phyloP scores from a whole-genome alignment of 169 alveolate genomes.

The Plasmodium reichenowi region DNA sequence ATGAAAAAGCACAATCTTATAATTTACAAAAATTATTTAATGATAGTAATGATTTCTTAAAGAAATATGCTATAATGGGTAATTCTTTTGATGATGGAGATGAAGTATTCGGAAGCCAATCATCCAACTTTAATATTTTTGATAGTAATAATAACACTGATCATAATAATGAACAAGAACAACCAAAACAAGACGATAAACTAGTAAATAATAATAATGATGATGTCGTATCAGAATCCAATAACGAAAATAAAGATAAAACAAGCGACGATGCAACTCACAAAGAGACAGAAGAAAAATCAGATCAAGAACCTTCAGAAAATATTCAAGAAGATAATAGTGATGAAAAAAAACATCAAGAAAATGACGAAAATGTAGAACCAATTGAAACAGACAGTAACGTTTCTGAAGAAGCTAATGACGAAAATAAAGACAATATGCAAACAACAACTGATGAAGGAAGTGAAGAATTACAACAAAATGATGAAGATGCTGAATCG shows the following conservation, averaged over 20 bases:
- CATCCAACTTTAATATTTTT: conserved; percentile 38
- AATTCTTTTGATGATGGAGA: conserved; percentile 1
- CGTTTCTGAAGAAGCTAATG: background rate
- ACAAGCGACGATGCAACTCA: background rate
- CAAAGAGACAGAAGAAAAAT: background rate
- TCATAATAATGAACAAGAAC: background rate
- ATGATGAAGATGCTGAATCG: background rate
- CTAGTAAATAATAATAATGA: too few relatives aligned
- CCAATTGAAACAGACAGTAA: too few relatives aligned
- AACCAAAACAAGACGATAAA: background rate
- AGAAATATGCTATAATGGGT: conserved; percentile 45
- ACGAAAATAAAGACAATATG: background rate
- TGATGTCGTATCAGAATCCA: background rate
- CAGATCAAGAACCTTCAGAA: too few relatives aligned
- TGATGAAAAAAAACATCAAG: too few relatives aligned
- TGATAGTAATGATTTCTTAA: conserved; percentile 34
- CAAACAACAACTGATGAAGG: background rate
- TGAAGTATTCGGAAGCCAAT: conserved; percentile 23
- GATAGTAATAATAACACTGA: background rate
- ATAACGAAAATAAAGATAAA: background rate
- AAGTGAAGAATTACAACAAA: background rate
- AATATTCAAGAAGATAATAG: too few relatives aligned
- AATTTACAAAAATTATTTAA: conserved; percentile 6
- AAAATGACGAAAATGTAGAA: too few relatives aligned
- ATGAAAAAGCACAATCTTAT: conserved; percentile 21